Base-by-base conservation (phyloP, 495 filamentous ascomycete species). In the Penicillium daleae region DNA sequence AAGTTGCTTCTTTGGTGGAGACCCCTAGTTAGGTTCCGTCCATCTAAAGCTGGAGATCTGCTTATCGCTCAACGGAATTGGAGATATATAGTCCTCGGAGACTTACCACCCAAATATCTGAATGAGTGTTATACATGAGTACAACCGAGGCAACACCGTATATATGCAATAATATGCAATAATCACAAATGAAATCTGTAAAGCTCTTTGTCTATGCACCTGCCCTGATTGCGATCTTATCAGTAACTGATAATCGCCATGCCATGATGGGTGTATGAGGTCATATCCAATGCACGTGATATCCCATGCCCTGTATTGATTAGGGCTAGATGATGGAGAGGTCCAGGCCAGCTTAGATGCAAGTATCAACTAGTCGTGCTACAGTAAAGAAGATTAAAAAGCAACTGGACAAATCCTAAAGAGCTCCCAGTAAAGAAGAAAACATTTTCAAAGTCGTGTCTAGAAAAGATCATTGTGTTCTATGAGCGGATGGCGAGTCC, bases 61-160 rank as follows among this genome's bases (percentile, higher is more conserved):
- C n/a, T n/a, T n/a, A n/a, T n/a, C n/a, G n/a, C n/a, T n/a, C n/a
- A n/a, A n/a, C n/a, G 32, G 6, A 9, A 7, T 33, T 61, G 37
- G 31, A 48, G 31, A 56, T 44, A 31, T 31, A 33, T 40, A 61
- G 46, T 13, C 70, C 5, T 9, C 27, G 17, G 19, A 9, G 3
- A 73, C 80, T 67, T 65, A 83, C 81, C 17, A 83, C 60, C 72
- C 81, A 78, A 19, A 85, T 82, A 46, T 86, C 83, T 2, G 78
- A 74, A 60, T 82, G 82, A 19, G 71, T 85, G 61, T 83, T 85
- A 50, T 74, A 70, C 74, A 79, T 79, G 49, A 12, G 7, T 26
- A 3, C 12, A 17, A 12, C 19, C n/a, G 32, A 24, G 21, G 46
- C 1, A 37, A 51, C 12, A 40, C 8, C 17, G 3, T 31, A 32